Evolutionary conservation across 768 basidiomycete genomes (phyloP).

Genomic region (Epithele typhae): DNA sequence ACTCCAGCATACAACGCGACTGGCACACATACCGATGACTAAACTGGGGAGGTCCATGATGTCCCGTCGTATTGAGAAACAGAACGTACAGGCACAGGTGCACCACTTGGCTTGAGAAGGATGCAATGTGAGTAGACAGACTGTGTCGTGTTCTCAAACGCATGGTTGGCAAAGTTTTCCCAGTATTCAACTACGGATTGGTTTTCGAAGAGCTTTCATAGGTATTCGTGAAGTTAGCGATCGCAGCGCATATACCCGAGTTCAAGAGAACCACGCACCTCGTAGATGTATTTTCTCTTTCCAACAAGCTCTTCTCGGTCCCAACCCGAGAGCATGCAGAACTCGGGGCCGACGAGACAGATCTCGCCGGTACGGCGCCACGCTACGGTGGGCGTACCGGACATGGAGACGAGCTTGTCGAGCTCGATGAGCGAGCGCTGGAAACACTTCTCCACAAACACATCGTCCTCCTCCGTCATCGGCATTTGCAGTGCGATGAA

Average conservation of each 20-base stretch:
- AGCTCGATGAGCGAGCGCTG: slow-evolving; percentile 92
- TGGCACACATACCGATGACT: slow-evolving; percentile 73
- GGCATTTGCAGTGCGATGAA: slow-evolving; percentile 98
- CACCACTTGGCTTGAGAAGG: slow-evolving; percentile 77
- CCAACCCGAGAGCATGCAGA: slow-evolving; percentile 93
- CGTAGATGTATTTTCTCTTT: slow-evolving; percentile 58
- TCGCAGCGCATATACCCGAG: slow-evolving; percentile 7
- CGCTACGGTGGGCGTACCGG: slow-evolving; percentile 94
- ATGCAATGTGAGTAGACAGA: slow-evolving; percentile 93
- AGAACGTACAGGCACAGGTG: slow-evolving; percentile 91
- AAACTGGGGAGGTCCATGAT: slow-evolving; percentile 87
- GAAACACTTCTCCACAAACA: slow-evolving; percentile 94
- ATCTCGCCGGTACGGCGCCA: slow-evolving; percentile 99
- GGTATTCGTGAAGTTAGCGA: too few relatives aligned
- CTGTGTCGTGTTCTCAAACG: slow-evolving; percentile 96
- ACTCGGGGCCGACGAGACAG: slow-evolving; percentile 93
- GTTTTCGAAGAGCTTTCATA: slow-evolving; percentile 93
- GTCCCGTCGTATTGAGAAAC: slow-evolving; percentile 92
- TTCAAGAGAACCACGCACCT: slow-evolving; percentile 44
- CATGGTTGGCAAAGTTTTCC: slow-evolving; percentile 95
- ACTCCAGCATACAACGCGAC: neutral
- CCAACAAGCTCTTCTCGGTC: slow-evolving; percentile 74
- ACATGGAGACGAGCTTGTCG: slow-evolving; percentile 95
- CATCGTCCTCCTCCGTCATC: slow-evolving; percentile 90
- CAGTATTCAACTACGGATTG: slow-evolving; percentile 93